Base-by-base conservation (phyloP, 352 stramenopile genomes). In the Plasmopara viticola region DNA sequence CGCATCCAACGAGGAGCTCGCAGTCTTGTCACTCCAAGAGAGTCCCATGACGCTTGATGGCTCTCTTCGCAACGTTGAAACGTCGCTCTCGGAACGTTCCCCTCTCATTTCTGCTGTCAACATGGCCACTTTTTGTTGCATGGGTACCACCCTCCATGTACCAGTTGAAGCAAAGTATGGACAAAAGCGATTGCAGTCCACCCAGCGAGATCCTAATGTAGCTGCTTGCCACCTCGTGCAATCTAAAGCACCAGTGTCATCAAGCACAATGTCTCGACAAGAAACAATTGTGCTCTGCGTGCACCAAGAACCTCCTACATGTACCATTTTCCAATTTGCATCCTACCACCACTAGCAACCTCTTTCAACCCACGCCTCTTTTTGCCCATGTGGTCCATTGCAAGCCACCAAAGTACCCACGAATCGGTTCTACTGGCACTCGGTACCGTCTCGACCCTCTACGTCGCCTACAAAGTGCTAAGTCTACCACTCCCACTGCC, bases 381-480 rank as follows among this genome's bases (percentile, higher is more conserved):
- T n/a, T n/a, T n/a, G n/a, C n/a, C n/a, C n/a, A 68, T 68, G 60
- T 68, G 60, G 56, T 58, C 60, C 43, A 68, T 38, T 33, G 6
- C 40, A 57, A 64, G 51, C 55, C 60, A 68, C 38, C 35, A 57
- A 15, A 51, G 18, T 47, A 33, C 56, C 18, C 56, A 61, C 17
- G 55, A 68, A 43, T 58, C 40, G 10, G 50, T 51, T 5, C 17
- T 68, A 18, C 17, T 68, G 12, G 46, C 60, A 53, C 38, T 61
- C 9, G 50, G 60, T 8, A 50, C 56, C 6, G 38, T 68, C 17
- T 30, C 56, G n/a, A 45, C 50, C 0, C 17, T 61, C 17, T 64
- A 64, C 46, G 56, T 42, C 10, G 61, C 60, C 14, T 67, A 54
- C 48, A 67, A 64, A 29, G 14, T 60, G 29, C 31, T 67, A 1